Base-by-base conservation (phyloP, 441 rosid genomes). In the Jatropha multifida region DNA sequence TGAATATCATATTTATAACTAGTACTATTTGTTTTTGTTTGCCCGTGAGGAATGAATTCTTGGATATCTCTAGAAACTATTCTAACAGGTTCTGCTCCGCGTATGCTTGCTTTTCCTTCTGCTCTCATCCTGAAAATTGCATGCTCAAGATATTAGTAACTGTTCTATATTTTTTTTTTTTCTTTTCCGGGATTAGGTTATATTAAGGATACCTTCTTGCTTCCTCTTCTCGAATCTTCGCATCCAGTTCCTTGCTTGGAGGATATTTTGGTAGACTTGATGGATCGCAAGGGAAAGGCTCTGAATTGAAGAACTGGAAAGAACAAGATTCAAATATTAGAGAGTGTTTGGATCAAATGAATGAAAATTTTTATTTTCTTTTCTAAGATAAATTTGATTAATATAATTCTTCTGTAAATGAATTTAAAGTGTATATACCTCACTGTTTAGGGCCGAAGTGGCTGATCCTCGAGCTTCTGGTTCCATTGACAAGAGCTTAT, bases 241-340 rank as follows among this genome's bases (percentile, higher is more conserved):
- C 90, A 69, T 93, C 91, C 5, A 89, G 85, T 77, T 93, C 98
- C 83, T 91, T 91, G 80, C 92, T 85, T 51, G 98, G 97, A 63
- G 90, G 87, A 75, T 89, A 86, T 80, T 84, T 93, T 10, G 95
- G 97, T 67, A 93, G 75, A 78, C 74, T 80, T 76, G 92, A 88
- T 76, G 92, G 88, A 70, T 86, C 87, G 58, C 87, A 80, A 60
- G 95, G 88, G 38, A 85, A 84, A 68, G 97, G 97, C 65, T 86
- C 86, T 32, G 73, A 79, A 32, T 74, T 84, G 83, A 93, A 93
- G 86, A 93, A 89, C 97, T 93, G 76, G 3, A 18, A 26, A 61
- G 42, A 46, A 44, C 48, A 52, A 52, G 37, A 68, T 3, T 18
- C 8, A 18, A n/a, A 32, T 32, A 32, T 32, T 32, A 32, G 32